Conservation (phyloP, 352 stramenopile species). For the Globisporangium uncinulatum region DNA sequence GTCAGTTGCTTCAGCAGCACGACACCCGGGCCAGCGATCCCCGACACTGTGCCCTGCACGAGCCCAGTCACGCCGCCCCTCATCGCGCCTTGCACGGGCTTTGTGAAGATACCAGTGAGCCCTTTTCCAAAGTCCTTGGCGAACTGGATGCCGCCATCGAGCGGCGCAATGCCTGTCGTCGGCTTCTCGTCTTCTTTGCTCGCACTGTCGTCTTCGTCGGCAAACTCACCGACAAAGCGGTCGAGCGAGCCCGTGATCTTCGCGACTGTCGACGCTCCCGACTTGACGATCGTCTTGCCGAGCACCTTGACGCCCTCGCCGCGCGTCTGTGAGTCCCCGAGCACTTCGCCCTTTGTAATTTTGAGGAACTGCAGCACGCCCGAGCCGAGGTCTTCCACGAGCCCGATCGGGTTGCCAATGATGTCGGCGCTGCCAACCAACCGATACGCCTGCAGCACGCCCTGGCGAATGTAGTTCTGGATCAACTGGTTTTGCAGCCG, state of each 20-base stretch:
- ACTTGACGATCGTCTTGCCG: conserved; percentile 81
- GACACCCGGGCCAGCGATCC: conserved; percentile 74
- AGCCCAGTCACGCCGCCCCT: conserved; percentile 73
- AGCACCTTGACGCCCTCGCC: conserved; percentile 84
- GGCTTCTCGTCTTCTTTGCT: conserved; percentile 19
- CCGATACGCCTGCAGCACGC: conserved; percentile 79
- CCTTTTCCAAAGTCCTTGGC: conserved; percentile 81
- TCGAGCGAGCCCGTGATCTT: conserved; percentile 87
- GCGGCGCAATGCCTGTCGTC: conserved; percentile 34
- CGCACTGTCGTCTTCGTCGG: conserved; percentile 37
- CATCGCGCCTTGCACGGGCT: conserved; percentile 79
- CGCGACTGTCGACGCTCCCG: conserved; percentile 60
- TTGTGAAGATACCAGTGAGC: conserved; percentile 84
- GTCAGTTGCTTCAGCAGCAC: conserved; percentile 79
- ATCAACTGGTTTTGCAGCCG: conserved; percentile 73
- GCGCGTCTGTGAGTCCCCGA: conserved; percentile 75
- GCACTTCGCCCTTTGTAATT: conserved; percentile 83
- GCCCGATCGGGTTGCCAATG: conserved; percentile 81
- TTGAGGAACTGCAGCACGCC: conserved; percentile 85
- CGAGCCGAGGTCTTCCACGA: conserved; percentile 84
- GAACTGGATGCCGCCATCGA: conserved; percentile 58
- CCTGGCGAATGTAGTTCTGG: conserved; percentile 80
- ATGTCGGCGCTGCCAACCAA: conserved; percentile 82
- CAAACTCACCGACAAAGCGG: conserved; percentile 78
- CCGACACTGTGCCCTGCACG: conserved; percentile 69